Base-by-base conservation (phyloP, 495 filamentous ascomycete species). In the Aspergillus bridgeri region DNA sequence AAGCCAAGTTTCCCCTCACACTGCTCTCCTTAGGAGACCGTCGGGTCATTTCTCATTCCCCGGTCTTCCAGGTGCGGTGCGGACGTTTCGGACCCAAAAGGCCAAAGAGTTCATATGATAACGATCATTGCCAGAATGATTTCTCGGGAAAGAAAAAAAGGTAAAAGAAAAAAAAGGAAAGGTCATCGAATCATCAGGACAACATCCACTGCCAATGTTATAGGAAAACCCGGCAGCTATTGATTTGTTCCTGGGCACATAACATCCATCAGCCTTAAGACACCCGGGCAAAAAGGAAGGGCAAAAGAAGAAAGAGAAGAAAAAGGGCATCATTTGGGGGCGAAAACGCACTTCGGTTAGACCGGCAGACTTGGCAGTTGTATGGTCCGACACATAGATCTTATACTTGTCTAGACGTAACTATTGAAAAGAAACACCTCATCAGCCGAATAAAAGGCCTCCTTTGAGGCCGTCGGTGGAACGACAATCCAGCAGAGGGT, bases 321-420 rank as follows among this genome's bases (percentile, higher is more conserved):
- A n/a, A n/a, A n/a, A n/a, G n/a, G n/a, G n/a, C n/a, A n/a, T n/a
- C n/a, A n/a, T n/a, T n/a, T n/a, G n/a, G 33, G 33, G 33, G 33
- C 33, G 18, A 18, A 25, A 17, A 33, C 48, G 33, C 23, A 58
- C 56, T 25, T 58, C n/a, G 6, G 56, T 53, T 19, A 58, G 38
- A 5, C 22, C 49, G 7, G 48, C 42, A 20, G 38, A 48, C n/a
- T 19, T 33, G 19, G 38, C 42, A 11, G 22, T 42, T 23, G 23
- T n/a, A 27, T 27, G 56, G 17, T 57, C 45, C 25, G 49, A 29
- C n/a, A 57, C 48, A 38, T 58, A 58, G 27, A 58, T 52, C 24
- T 46, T 52, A 46, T 58, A 58, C 33, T 47, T 20, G 43, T 59
- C 51, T 20, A 59, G 50, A 5, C 51, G 50, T 42, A 59, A 43